Percentiles rank a stretch among this genome's conserved stretches.
Evolutionary conservation across 2,329 filamentous ascomycete genomes (phyloP).

Genomic region (Aspergillus ibericus): DNA sequence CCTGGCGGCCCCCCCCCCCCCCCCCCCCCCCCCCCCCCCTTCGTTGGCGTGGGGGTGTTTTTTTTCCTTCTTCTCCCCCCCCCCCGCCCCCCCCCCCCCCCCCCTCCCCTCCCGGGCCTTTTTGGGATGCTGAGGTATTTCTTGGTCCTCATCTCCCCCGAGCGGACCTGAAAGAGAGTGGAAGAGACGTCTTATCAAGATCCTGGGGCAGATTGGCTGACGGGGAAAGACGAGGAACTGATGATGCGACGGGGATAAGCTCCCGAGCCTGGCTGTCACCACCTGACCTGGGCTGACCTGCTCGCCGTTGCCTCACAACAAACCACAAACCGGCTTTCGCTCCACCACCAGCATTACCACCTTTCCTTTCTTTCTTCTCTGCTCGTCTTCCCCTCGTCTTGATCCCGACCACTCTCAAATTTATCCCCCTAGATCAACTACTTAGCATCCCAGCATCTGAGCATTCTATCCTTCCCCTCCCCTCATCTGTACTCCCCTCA

Average conservation of each 20-base stretch:
- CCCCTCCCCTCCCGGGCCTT: not conserved
- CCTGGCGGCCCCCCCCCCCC: no score
- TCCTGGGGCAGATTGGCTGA: no score
- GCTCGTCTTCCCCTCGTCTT: not conserved
- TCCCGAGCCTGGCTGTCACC: not conserved
- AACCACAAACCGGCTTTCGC: not conserved
- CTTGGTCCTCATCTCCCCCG: not conserved
- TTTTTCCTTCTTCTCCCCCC: no score
- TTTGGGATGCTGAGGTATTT: slow-evolving; percentile 2
- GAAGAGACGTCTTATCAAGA: not conserved
- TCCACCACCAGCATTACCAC: not conserved
- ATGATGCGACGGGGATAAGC: not conserved
- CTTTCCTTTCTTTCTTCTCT: not conserved
- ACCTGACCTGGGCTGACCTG: not conserved
- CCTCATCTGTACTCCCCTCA: not conserved
- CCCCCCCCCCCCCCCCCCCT: no score
- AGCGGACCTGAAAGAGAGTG: not conserved
- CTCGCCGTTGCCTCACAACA: not conserved
- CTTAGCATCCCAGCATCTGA: not conserved
- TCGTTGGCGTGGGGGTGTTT: no score
- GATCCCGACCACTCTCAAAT: not conserved
- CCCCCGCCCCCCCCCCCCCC: no score
- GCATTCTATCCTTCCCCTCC: not conserved
- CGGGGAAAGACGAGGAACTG: not conserved
- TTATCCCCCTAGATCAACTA: no score